Evolutionary conservation across 768 basidiomycete species (phyloP).

Genomic region (Agaricus subrufescens): DNA sequence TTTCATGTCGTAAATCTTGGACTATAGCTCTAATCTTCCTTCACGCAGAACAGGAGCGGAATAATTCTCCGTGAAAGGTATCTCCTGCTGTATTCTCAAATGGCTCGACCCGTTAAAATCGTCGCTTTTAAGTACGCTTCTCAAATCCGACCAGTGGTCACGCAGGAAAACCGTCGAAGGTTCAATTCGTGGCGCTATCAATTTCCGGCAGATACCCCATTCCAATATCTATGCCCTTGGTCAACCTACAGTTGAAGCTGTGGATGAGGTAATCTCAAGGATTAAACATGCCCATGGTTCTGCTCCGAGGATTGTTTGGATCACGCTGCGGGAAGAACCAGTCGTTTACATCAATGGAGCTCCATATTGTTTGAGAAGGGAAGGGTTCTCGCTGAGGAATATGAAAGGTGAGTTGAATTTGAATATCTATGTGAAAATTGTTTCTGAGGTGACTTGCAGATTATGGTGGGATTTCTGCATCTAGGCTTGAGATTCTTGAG

Average conservation of each 20-base stretch:
- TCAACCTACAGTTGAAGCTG: constrained; percentile 86
- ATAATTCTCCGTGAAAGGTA: constrained; percentile 90
- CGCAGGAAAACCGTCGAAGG: constrained; percentile 58
- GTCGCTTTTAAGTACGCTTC: constrained; percentile 51
- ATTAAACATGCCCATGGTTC: constrained; percentile 59
- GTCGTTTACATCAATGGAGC: constrained; percentile 90
- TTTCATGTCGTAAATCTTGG: too few relatives aligned
- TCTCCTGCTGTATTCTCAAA: constrained; percentile 10
- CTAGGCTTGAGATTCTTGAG: constrained; percentile 85
- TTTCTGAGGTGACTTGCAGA: constrained; percentile 37
- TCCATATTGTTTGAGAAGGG: constrained; percentile 85
- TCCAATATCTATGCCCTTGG: constrained; percentile 89
- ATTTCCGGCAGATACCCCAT: constrained; percentile 81
- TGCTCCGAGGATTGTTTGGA: constrained; percentile 73
- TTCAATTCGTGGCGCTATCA: constrained; percentile 88
- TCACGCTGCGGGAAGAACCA: constrained; percentile 90
- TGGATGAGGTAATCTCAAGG: constrained; percentile 69
- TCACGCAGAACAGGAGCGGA: constrained; percentile 74
- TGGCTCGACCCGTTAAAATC: background rate
- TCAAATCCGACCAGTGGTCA: constrained; percentile 93
- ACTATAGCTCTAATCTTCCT: background rate
- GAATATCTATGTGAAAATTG: background rate
- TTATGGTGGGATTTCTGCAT: constrained; percentile 92
- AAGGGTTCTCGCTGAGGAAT: constrained; percentile 84
- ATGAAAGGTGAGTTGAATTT: constrained; percentile 66